Conservation (phyloP, 352 stramenopile species). For the Globisporangium radiosum region DNA sequence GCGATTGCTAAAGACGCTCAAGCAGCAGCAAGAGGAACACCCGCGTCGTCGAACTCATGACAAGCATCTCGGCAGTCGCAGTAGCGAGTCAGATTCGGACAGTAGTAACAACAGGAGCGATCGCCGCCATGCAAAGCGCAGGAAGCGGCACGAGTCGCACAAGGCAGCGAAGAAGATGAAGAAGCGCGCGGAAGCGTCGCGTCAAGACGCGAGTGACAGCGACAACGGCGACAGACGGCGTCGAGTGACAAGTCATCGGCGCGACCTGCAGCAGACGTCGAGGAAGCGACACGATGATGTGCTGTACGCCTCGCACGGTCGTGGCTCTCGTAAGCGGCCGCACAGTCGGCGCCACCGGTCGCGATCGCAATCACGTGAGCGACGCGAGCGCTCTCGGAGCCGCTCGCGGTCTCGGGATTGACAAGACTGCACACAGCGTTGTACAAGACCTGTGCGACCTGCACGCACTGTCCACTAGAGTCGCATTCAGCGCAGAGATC, state of each 20-base stretch:
- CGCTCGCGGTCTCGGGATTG: not conserved
- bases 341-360: not conserved
- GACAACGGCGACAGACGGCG: not conserved
- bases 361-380: not conserved
- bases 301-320: not conserved
- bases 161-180: constrained; percentile 14
- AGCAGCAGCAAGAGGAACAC: constrained; percentile 20
- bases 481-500: no score
- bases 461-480: no score
- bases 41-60: no score
- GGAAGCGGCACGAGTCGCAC: constrained; percentile 7
- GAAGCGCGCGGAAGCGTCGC: not conserved
- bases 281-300: not conserved
- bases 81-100: constrained; percentile 11
- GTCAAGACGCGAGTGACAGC: not conserved
- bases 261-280: not conserved
- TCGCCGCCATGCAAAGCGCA: constrained; percentile 18
- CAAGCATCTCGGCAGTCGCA: constrained; percentile 9
- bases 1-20: constrained; percentile 46
- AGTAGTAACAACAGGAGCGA: constrained; percentile 15
- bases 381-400: not conserved
- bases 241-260: not conserved
- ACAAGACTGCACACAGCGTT: no score
- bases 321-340: not conserved
- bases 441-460: no score